Percentiles rank a stretch among this genome's conserved stretches.
phyloP scores from a whole-genome alignment of 805 yeast species.

The Kazachstania taianensis region DNA sequence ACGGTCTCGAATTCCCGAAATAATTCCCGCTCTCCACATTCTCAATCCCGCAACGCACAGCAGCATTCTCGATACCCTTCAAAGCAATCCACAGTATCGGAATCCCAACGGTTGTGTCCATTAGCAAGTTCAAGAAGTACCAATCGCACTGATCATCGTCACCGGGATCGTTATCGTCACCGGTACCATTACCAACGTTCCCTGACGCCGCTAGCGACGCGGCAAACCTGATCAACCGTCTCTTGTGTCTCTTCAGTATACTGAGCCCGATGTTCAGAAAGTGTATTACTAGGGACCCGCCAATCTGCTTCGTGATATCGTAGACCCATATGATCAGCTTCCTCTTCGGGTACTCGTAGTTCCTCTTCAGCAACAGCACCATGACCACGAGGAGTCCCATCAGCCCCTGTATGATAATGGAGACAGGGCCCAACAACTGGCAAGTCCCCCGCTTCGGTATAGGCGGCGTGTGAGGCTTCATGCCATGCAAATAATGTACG shows the following conservation, averaged over 20 bases:
- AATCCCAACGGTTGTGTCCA: conserved; percentile 92
- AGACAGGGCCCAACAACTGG: conserved; percentile 74
- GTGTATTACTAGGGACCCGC: conserved; percentile 83
- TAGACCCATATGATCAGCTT: conserved; percentile 84
- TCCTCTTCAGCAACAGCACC: conserved; percentile 65
- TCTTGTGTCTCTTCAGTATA: conserved; percentile 38
- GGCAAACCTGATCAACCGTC: conserved; percentile 3
- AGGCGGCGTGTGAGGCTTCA: background rate
- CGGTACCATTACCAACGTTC: too few species aligned
- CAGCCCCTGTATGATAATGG: conserved; percentile 63
- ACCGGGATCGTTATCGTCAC: conserved; percentile 11
- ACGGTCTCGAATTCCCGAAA: conserved; percentile 7
- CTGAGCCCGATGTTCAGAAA: conserved; percentile 65
- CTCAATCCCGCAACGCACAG: conserved; percentile 20
- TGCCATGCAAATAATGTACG: too few species aligned
- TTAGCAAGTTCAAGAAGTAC: conserved; percentile 79
- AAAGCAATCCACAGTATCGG: conserved; percentile 61
- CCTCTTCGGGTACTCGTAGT: conserved; percentile 72
- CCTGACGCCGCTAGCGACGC: background rate
- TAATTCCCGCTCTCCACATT: conserved; percentile 42
- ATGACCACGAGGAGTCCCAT: conserved; percentile 71
- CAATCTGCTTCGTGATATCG: conserved; percentile 81
- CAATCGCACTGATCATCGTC: conserved; percentile 80
- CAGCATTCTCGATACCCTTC: conserved; percentile 39
- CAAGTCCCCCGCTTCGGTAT: conserved; percentile 30